Percentiles rank a stretch among this genome's conserved stretches.
Evolutionary conservation across 2,329 filamentous ascomycete species (phyloP).

Genomic region (Verticillium longisporum): DNA sequence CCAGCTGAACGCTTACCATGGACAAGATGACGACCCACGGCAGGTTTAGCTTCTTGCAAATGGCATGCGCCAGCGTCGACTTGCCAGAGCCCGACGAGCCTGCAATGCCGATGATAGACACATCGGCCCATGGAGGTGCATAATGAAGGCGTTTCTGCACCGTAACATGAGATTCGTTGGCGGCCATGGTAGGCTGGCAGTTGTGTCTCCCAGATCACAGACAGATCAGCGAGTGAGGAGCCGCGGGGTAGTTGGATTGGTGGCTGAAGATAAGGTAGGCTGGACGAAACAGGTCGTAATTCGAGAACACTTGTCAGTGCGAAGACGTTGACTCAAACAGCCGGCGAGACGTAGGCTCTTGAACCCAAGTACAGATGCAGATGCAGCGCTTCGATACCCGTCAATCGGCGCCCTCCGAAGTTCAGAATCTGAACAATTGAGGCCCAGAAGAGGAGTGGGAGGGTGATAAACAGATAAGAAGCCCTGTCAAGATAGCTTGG

Average conservation of each 20-base stretch:
- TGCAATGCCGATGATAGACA: conserved; percentile 93
- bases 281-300: neutral
- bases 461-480: neutral
- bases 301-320: neutral
- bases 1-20: conserved; percentile 42
- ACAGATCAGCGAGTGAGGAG: neutral
- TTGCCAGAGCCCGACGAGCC: conserved; percentile 93
- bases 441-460: neutral
- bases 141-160: conserved; percentile 65
- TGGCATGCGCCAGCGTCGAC: conserved; percentile 86
- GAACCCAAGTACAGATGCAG: neutral
- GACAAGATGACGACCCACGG: conserved; percentile 98
- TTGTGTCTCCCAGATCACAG: neutral
- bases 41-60: conserved; percentile 81
- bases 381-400: neutral
- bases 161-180: conserved; percentile 32
- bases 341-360: neutral
- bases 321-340: neutral
- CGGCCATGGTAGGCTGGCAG: conserved; percentile 6
- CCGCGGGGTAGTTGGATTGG: neutral
- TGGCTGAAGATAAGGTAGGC: neutral
- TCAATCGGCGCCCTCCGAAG: neutral
- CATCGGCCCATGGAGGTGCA: conserved; percentile 89
- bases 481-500: neutral
- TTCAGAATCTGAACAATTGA: neutral